These are phyloP conservation scores for Colletotrichum aenigma DNA, from an alignment of 2,329 filamentous ascomycete genomes.

Conservation along the genomic window DNA sequence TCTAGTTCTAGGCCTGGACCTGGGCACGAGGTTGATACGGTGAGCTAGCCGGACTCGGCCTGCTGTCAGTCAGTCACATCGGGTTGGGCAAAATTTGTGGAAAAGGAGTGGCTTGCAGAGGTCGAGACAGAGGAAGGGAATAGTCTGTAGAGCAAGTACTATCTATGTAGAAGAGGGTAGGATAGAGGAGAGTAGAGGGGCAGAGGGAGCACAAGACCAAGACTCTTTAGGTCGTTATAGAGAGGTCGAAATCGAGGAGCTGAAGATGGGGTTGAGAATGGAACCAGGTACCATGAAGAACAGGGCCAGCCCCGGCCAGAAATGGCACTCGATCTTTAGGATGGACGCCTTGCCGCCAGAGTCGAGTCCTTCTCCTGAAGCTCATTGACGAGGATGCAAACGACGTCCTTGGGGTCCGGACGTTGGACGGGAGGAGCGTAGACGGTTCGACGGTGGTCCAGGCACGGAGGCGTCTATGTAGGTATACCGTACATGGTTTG, in stretches of 20 bases:
- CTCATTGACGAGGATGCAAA: background rate
- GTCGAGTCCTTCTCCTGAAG: background rate
- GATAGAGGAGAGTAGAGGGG: background rate
- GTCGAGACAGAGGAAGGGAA: background rate
- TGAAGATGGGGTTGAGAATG: background rate
- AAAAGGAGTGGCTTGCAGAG: background rate
- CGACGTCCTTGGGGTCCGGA: background rate
- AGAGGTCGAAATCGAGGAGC: background rate
- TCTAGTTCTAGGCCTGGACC: background rate
- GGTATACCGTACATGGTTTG: background rate
- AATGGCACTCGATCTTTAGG: background rate
- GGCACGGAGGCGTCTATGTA: background rate
- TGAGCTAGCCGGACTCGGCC: slow-evolving; percentile 12
- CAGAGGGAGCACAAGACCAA: slow-evolving; percentile 22
- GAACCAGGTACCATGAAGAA: background rate
- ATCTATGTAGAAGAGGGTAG: background rate
- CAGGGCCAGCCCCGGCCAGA: background rate
- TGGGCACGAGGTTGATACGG: background rate
- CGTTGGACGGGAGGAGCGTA: background rate
- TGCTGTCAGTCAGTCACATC: slow-evolving; percentile 25
- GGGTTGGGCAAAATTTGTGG: slow-evolving; percentile 4
- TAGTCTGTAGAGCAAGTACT: background rate
- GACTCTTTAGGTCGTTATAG: background rate
- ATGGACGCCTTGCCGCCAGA: background rate
- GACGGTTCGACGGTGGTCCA: background rate